Conservation (phyloP, 2,329 filamentous ascomycete species). For the Beauveria bassiana region DNA sequence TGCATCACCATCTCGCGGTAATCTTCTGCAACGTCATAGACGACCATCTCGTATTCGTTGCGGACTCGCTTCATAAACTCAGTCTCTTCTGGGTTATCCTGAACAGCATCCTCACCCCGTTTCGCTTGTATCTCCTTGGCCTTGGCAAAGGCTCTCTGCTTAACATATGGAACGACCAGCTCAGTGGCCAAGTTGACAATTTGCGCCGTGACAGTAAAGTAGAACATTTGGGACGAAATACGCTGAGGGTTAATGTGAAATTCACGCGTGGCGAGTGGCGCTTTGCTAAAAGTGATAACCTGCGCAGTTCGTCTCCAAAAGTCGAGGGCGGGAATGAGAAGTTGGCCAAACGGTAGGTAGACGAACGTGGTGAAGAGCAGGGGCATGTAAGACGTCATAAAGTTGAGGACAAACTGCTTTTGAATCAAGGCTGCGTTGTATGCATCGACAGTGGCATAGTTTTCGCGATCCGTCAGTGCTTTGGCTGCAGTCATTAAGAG, state of each 20-base stretch:
- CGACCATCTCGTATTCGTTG: slow-evolving; percentile 70
- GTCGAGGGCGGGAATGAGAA: slow-evolving; percentile 79
- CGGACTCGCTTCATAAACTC: slow-evolving; percentile 75
- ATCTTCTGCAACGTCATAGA: slow-evolving; percentile 85
- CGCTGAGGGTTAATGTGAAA: slow-evolving; percentile 80
- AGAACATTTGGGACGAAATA: slow-evolving; percentile 86
- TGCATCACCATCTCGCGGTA: slow-evolving; percentile 92
- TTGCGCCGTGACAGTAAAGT: slow-evolving; percentile 91
- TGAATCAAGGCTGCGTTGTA: slow-evolving; percentile 79
- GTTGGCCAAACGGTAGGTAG: slow-evolving; percentile 82
- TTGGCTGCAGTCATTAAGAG: slow-evolving; percentile 71
- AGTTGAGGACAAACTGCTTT: slow-evolving; percentile 94
- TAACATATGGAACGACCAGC: slow-evolving; percentile 75
- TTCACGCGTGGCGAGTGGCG: slow-evolving; percentile 54
- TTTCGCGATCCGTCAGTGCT: slow-evolving; percentile 73
- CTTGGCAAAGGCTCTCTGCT: slow-evolving; percentile 69
- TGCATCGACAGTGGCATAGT: slow-evolving; percentile 79
- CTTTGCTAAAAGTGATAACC: slow-evolving; percentile 67
- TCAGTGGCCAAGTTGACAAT: slow-evolving; percentile 83
- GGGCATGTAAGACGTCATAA: slow-evolving; percentile 89
- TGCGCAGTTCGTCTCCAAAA: slow-evolving; percentile 69
- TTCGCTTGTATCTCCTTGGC: slow-evolving; percentile 67
- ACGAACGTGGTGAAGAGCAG: slow-evolving; percentile 91
- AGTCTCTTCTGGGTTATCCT: slow-evolving; percentile 70
- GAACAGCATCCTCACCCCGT: slow-evolving; percentile 35